A percentile compares a stretch with the other conserved stretches of the same genome.
Evolutionary conservation across 257 asterid genomes (phyloP).

Genomic region (Cynanchum wilfordii): DNA sequence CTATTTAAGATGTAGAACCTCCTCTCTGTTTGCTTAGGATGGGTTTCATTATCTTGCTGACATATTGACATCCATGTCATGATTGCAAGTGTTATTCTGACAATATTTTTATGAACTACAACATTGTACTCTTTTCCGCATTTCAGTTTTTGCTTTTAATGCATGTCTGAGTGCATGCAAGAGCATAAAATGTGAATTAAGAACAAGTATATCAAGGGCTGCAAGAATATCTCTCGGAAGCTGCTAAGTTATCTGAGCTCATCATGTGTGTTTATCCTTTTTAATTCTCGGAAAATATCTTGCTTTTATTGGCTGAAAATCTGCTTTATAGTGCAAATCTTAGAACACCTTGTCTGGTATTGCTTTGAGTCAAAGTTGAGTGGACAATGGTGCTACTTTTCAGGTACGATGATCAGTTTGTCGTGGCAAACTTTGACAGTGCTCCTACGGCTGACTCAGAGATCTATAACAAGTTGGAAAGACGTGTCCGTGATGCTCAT

Average conservation of each 20-base stretch:
- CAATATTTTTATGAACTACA: background rate
- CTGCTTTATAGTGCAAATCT: background rate
- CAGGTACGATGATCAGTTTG: slow-evolving; percentile 77
- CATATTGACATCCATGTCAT: background rate
- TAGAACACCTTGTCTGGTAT: background rate
- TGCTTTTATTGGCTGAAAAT: background rate
- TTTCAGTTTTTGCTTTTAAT: background rate
- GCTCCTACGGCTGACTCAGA: slow-evolving; percentile 94
- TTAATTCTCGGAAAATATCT: background rate
- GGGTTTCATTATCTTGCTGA: background rate
- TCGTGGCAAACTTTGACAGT: slow-evolving; percentile 73
- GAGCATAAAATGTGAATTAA: background rate
- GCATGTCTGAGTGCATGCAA: background rate
- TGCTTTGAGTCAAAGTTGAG: background rate
- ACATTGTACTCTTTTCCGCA: background rate
- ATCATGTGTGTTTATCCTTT: background rate
- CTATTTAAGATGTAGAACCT: background rate
- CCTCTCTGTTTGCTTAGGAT: background rate
- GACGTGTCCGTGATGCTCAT: slow-evolving; percentile 56
- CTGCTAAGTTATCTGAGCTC: background rate
- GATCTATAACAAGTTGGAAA: slow-evolving; percentile 54
- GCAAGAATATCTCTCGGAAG: background rate
- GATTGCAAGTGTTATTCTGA: background rate
- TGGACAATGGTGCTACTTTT: slow-evolving; percentile 9
- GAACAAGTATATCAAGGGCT: background rate